Evolutionary conservation across 345 rosid species (phyloP).

Genomic region (Syzygium grande): DNA sequence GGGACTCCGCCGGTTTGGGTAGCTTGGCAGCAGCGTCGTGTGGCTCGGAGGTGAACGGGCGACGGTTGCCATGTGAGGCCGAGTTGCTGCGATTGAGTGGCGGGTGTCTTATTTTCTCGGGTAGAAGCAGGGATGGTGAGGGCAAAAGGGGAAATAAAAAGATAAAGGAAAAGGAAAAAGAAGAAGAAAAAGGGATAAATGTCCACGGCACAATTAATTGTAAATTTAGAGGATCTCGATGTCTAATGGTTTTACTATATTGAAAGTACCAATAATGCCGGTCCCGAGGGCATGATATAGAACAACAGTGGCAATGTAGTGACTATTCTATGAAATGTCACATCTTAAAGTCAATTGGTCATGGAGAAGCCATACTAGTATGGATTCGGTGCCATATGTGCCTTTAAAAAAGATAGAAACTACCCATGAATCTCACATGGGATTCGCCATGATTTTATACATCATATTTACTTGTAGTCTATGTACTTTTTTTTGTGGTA

Average conservation of each 20-base stretch:
- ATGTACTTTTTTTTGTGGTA: no score
- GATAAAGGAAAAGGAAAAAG: neutral
- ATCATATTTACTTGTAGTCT: no score
- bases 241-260: neutral
- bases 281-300: no score
- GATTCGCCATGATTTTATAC: no score
- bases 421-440: no score
- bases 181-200: neutral
- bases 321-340: no score
- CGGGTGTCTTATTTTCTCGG: neutral
- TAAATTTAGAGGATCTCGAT: neutral
- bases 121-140: neutral
- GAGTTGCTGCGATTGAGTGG: neutral
- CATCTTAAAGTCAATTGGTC: no score
- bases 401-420: no score
- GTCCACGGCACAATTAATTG: neutral
- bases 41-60: neutral
- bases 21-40: neutral
- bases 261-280: no score
- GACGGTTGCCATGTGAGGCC: neutral
- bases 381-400: no score
- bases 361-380: no score
- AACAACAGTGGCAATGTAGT: no score
- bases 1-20: neutral
- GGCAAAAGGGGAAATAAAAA: neutral